phyloP scores from a whole-genome alignment of 345 rosid genomes.

The Theobroma cacao region DNA sequence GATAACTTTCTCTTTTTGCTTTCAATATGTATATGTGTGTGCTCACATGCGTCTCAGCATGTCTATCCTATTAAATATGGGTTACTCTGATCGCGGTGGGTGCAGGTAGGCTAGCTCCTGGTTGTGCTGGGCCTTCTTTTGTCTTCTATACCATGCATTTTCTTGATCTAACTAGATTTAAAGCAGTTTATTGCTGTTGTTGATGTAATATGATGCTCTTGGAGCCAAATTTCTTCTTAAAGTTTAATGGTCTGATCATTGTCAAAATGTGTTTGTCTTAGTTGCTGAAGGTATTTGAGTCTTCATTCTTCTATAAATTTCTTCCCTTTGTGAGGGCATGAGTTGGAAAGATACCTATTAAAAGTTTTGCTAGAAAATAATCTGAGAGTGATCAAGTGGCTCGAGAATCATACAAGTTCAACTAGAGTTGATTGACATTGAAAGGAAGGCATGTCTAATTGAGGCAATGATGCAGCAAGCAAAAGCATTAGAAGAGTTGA shows the following conservation, averaged over 20 bases:
- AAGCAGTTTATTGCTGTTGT: neutral
- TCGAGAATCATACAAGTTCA: conserved; percentile 43
- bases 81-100: neutral
- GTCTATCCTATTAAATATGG: neutral
- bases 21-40: neutral
- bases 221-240: neutral
- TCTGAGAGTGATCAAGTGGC: conserved; percentile 1
- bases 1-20: neutral
- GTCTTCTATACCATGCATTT: neutral
- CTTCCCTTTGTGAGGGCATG: neutral
- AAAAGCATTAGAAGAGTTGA: conserved; percentile 44
- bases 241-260: neutral
- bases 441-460: conserved; percentile 62
- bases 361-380: conserved; percentile 1
- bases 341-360: neutral
- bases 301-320: neutral
- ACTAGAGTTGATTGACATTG: conserved; percentile 51
- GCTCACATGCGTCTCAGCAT: neutral
- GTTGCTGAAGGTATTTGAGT: neutral
- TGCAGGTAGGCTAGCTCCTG: neutral
- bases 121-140: neutral
- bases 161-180: neutral
- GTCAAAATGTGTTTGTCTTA: neutral
- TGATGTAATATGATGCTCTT: neutral
- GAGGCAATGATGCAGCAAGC: conserved; percentile 49